Evolutionary conservation across 805 yeast species (phyloP), one percentile per base, ranked within the genome.

Genomic region (Komagataella ulmi): DNA sequence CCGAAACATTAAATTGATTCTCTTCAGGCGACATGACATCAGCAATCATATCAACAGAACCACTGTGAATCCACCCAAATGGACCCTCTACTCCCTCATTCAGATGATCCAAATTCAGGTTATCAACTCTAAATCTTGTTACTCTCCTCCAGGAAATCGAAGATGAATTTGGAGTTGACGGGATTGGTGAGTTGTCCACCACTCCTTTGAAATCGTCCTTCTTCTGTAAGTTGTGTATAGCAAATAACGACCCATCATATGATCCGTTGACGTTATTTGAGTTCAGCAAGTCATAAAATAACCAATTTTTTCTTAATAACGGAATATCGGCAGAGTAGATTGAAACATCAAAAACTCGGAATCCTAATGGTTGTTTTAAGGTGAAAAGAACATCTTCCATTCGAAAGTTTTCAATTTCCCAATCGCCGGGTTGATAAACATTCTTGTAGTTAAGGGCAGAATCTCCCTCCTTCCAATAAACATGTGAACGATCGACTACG

Each of bases 11-110:
- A 46, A 61, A 52, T 40, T 78, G 76, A 46, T 74, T 72, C 50
- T 79, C 81, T 48, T 79, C 77, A 0, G 96, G 95, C 2, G 89
- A 81, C 75, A 83, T 79, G 17, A 91, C 80, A 61, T 93, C 97
- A 6, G 97, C 97, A 56, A 88, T 70, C 82, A 93, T 83, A 65
- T 93, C 97, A 19, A 91, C 98, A 50, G 81, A 81, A 12, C 99
- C 99, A 55, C 79, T 76, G 5, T 88, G 81, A 52, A 93, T 91
- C 99, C 99, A 93, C 6, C 98, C 97, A 66, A 93, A 88, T 10
- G 98, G 96, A 0, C 99, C 99, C 51, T 82, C 81, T 53, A 87
- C 76, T 0, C 97, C 98, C 1, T 87, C 79, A 62, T 93, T 93
- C 53, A 93, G 68, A 66, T 93, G 98, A 58, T 91, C 96, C 44